Evolutionary conservation across 306 rosid genomes (phyloP).

Genomic region (Fagus sylvatica): DNA sequence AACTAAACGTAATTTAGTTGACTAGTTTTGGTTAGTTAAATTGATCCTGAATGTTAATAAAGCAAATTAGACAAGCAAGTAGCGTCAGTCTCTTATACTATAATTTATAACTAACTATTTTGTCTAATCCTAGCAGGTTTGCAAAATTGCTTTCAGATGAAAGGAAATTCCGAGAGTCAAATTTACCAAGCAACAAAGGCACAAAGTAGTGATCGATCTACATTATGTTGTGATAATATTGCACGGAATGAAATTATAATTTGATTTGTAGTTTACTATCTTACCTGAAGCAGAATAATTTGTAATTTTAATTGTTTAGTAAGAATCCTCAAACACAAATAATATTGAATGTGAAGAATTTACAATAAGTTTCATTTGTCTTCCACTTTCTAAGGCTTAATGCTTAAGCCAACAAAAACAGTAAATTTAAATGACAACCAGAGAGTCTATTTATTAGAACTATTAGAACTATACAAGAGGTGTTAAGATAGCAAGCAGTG

Average conservation of each 20-base stretch:
- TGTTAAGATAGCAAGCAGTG: too few relatives aligned
- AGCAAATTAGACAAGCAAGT: neutral
- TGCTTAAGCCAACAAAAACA: neutral
- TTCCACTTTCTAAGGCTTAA: neutral
- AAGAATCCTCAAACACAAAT: neutral
- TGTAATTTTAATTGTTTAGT: neutral
- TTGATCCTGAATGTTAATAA: neutral
- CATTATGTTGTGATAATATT: too few relatives aligned
- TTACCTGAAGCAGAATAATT: neutral
- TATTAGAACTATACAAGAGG: too few relatives aligned
- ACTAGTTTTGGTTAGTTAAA: too few relatives aligned
- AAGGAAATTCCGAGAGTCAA: constrained; percentile 31
- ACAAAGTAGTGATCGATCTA: neutral
- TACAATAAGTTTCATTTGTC: neutral
- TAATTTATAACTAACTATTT: neutral
- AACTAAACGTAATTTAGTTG: too few relatives aligned
- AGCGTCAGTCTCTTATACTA: neutral
- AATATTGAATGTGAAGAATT: neutral
- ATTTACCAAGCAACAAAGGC: neutral
- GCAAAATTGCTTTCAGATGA: constrained; percentile 41
- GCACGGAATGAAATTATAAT: neutral
- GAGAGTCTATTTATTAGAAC: too few relatives aligned
- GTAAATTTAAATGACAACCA: too few relatives aligned
- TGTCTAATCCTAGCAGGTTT: constrained; percentile 36
- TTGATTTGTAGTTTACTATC: neutral